Evolutionary conservation across 179 eudicot genomes (phyloP), one percentile per base, ranked within the genome.

Genomic region (Silene vulgaris): DNA sequence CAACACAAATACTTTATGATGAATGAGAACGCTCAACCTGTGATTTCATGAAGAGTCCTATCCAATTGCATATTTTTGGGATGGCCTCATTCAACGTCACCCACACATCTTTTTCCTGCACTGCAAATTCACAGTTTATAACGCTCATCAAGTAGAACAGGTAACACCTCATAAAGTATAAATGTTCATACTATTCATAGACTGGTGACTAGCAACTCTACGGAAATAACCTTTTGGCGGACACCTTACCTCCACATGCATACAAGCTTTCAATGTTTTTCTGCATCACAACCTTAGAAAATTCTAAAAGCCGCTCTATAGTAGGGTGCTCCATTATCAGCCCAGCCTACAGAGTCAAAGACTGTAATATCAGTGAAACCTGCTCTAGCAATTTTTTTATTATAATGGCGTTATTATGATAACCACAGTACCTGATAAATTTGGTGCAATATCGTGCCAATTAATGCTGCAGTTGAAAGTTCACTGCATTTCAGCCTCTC

Each of bases 401-500:
- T 32, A 45, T 11, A 11, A 74, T 8, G 9, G 69, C 2, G 17
- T 11, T 37, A 29, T 19, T 9, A 19, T 45, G 66, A 1, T 16
- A 35, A 2, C 13, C 11, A 30, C 54, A 43, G 26, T 63, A 96
- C 99, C 98, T 91, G 98, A 85, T 89, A 96, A 61, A 96, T 77
- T 84, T 96, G 99, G 79, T 96, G 99, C 81, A 96, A 82, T 81
- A 96, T 78, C 70, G 96, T 96, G 71, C 99, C 99, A 69, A 83
- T 86, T 80, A 96, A 84, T 76, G 99, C 97, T 79, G 97, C 89
- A 79, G 81, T 80, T 66, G 98, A 88, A 57, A 86, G 84, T 77
- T 96, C 99, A 71, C 76, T 80, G 71, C 80, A 32, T 83, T 84
- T 96, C 72, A 96, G 75, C 86, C 98, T 93, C 84, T 93, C 98